Percentiles rank a stretch among this genome's conserved stretches.
Conservation (phyloP, 2,329 filamentous ascomycete species). For the Aspergillus calidoustus region DNA sequence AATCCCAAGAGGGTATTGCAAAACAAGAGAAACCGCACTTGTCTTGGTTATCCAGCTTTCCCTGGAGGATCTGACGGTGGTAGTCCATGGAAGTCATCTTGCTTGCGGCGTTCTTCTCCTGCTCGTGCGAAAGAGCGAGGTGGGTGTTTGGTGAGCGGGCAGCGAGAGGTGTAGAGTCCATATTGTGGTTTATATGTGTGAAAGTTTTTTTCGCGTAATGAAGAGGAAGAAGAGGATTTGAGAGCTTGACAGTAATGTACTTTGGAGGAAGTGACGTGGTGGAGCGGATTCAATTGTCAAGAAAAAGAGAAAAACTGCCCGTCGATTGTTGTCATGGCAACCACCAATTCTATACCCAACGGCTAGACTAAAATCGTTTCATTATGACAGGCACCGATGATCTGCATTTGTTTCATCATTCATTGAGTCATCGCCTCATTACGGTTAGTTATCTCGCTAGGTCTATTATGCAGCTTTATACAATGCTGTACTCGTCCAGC, state of each 20-base stretch:
- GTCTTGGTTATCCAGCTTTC: slow-evolving; percentile 44
- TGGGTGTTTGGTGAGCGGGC: slow-evolving; percentile 50
- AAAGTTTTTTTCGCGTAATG: background rate
- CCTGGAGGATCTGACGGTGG: slow-evolving; percentile 49
- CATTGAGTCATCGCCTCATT: slow-evolving; percentile 14
- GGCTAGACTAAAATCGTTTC: slow-evolving; percentile 5
- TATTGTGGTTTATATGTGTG: slow-evolving; percentile 21
- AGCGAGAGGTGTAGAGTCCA: slow-evolving; percentile 45
- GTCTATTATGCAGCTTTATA: background rate
- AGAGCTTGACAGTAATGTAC: slow-evolving; percentile 16
- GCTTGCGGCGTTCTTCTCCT: slow-evolving; percentile 28
- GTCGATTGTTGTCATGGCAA: slow-evolving; percentile 48
- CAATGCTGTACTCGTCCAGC: background rate
- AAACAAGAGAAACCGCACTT: slow-evolving; percentile 36
- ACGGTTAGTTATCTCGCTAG: background rate
- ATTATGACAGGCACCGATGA: slow-evolving; percentile 1
- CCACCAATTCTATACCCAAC: slow-evolving; percentile 5
- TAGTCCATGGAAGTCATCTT: slow-evolving; percentile 48
- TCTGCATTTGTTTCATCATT: background rate
- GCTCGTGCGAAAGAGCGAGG: slow-evolving; percentile 32
- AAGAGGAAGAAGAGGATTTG: slow-evolving; percentile 2
- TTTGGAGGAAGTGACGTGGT: slow-evolving; percentile 24
- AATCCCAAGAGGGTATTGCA: background rate
- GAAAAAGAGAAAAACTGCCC: slow-evolving; percentile 29
- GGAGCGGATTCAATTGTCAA: slow-evolving; percentile 28